Conservation (phyloP, 2,329 filamentous ascomycete genomes). For the Aspergillus ochraceus region DNA sequence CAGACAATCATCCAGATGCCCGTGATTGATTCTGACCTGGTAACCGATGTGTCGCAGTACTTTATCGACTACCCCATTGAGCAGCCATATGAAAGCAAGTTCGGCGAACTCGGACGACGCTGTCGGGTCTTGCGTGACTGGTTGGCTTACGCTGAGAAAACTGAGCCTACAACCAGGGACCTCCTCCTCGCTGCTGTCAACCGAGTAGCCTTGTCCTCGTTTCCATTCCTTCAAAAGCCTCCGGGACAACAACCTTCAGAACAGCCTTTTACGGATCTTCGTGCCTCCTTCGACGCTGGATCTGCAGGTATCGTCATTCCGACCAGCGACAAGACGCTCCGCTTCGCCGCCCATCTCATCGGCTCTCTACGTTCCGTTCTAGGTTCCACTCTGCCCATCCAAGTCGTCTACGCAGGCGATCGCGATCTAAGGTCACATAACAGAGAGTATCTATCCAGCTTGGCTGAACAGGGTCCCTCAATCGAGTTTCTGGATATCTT, state of each 20-base stretch:
- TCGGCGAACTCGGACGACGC: background rate
- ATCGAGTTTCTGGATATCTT: slow-evolving; percentile 10
- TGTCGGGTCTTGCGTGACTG: background rate
- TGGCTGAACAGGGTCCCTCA: background rate
- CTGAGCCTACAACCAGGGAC: background rate
- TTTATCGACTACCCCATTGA: background rate
- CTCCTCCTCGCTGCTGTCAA: background rate
- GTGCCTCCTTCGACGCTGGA: slow-evolving; percentile 1
- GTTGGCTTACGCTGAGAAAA: background rate
- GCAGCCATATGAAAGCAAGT: background rate
- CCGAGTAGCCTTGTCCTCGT: background rate
- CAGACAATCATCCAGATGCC: background rate
- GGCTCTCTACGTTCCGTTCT: slow-evolving; percentile 5
- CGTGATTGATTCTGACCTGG: background rate
- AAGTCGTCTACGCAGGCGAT: slow-evolving; percentile 10
- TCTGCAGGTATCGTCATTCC: slow-evolving; percentile 10
- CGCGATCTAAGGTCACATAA: background rate
- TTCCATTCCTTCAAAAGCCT: background rate
- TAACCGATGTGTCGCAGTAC: background rate
- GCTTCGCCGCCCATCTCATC: slow-evolving; percentile 8
- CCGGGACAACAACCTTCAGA: background rate
- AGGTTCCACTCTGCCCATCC: slow-evolving; percentile 3
- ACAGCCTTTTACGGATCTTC: background rate
- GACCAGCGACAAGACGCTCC: slow-evolving; percentile 11
- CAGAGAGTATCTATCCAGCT: background rate